Evolutionary conservation across 2,329 filamentous ascomycete species (phyloP), one percentile per base, ranked within the genome.

Genomic region (Colletotrichum truncatum): DNA sequence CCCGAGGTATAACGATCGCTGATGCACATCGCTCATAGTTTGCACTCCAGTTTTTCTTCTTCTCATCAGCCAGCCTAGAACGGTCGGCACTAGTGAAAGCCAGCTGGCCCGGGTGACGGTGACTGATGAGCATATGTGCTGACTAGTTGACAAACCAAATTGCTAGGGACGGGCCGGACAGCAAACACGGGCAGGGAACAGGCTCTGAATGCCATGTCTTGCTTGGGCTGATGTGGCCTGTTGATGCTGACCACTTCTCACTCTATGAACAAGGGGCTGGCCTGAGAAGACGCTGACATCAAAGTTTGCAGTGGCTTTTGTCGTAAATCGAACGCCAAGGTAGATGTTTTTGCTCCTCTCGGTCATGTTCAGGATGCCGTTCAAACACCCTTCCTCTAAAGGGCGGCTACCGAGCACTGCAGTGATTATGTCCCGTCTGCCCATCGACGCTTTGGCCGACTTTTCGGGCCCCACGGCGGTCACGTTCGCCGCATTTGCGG

Each of bases 131-230:
- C 25, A 45, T 32, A 16, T 49, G 26, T 45, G 34, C 16, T 52
- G 45, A 43, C 56, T 61, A 55, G 32, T 28, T 41, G 11, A 45
- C 11, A n/a, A 23, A 39, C 49, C 51, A 23, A 45, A 56, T 61
- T 67, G 51, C 62, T 67, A 67, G 65, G 65, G 62, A 67, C 65
- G 62, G 65, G 43, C 65, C 65, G 65, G 65, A 53, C 57, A 62
- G n/a, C 45, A 58, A 49, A 56, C 48, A n/a, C 55, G 26, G 14
- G 65, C 62, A 67, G 65, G 65, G 62, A 62, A 46, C 65, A 57
- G 51, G 62, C 61, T 49, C 51, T 25, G 32, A 32, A 52, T 56
- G 32, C 26, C 28, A 16, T 36, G 34, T 34, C 18, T 38, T 54
- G 38, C 18, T 38, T 54, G 38, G 39, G 36, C 28, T 60, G 34